These are phyloP conservation scores for Dipodascus albidus DNA, from an alignment of 805 yeast species.

Conservation along the genomic window DNA sequence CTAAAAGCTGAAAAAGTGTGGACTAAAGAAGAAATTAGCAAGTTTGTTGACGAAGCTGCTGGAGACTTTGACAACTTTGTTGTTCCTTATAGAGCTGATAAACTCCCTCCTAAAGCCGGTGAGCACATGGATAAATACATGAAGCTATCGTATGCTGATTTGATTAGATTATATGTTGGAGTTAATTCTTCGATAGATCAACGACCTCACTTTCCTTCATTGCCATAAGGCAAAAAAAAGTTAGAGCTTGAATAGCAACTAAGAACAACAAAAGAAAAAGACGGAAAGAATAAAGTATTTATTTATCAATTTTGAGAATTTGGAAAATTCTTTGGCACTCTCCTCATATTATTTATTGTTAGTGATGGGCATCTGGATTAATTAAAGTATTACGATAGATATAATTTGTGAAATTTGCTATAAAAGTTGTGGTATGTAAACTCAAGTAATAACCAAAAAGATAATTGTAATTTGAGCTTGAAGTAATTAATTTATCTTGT, in stretches of 20 bases:
- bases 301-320: background rate
- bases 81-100: background rate
- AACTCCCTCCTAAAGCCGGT: background rate
- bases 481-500: too few species aligned
- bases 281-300: background rate
- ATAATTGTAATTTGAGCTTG: too few species aligned
- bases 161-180: background rate
- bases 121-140: background rate
- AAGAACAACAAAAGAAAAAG: background rate
- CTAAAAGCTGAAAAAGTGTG: background rate
- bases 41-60: slow-evolving; percentile 1
- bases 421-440: too few species aligned
- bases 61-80: background rate
- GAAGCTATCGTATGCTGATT: background rate
- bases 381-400: background rate
- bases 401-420: background rate
- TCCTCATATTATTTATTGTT: background rate
- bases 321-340: background rate
- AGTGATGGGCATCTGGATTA: background rate
- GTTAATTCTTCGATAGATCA: background rate
- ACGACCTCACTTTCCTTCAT: background rate
- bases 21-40: background rate
- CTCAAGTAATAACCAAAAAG: too few species aligned
- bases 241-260: background rate
- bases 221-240: background rate